A percentile compares a stretch with the other conserved stretches of the same genome.
These are phyloP conservation scores for Geranomyces michiganensis DNA, from an alignment of 192 early-diverging fungal species.

Conservation along the genomic window DNA sequence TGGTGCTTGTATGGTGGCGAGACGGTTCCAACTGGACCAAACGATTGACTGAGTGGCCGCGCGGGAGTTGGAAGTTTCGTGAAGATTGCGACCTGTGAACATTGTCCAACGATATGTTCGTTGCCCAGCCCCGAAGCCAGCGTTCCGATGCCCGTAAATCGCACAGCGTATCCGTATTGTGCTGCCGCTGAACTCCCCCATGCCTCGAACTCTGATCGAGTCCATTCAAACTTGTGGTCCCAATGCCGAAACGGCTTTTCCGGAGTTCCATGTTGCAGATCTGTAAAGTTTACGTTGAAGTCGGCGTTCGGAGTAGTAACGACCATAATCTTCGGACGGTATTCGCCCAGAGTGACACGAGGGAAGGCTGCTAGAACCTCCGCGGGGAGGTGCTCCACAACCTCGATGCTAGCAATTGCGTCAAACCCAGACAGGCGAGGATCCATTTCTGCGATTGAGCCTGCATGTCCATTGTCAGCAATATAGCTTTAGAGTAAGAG, in stretches of 20 bases:
- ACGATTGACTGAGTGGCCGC: neutral
- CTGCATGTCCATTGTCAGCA: slow-evolving; percentile 4
- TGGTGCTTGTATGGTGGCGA: slow-evolving; percentile 3
- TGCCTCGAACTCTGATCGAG: slow-evolving; percentile 74
- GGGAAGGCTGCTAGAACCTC: slow-evolving; percentile 62
- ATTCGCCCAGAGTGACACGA: slow-evolving; percentile 61
- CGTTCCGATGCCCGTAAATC: slow-evolving; percentile 66
- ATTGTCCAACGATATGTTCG: slow-evolving; percentile 45
- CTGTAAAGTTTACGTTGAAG: slow-evolving; percentile 86
- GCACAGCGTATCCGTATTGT: slow-evolving; percentile 67
- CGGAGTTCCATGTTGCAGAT: slow-evolving; percentile 72
- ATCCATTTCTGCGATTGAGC: slow-evolving; percentile 50
- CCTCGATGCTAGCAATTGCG: slow-evolving; percentile 78
- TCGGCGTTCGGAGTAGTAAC: slow-evolving; percentile 76
- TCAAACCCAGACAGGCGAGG: slow-evolving; percentile 61
- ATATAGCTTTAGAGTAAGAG: no score
- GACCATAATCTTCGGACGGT: slow-evolving; percentile 60
- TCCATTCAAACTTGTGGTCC: slow-evolving; percentile 98
- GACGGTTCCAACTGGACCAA: neutral
- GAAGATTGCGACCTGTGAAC: slow-evolving; percentile 80
- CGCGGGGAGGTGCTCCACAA: slow-evolving; percentile 82
- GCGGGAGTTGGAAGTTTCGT: neutral
- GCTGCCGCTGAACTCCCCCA: slow-evolving; percentile 62
- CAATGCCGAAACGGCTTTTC: slow-evolving; percentile 68
- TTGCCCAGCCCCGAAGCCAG: slow-evolving; percentile 23